Evolutionary conservation across 2,329 filamentous ascomycete species (phyloP), one percentile per base, ranked within the genome.

Genomic region (Ilyonectria sp.): DNA sequence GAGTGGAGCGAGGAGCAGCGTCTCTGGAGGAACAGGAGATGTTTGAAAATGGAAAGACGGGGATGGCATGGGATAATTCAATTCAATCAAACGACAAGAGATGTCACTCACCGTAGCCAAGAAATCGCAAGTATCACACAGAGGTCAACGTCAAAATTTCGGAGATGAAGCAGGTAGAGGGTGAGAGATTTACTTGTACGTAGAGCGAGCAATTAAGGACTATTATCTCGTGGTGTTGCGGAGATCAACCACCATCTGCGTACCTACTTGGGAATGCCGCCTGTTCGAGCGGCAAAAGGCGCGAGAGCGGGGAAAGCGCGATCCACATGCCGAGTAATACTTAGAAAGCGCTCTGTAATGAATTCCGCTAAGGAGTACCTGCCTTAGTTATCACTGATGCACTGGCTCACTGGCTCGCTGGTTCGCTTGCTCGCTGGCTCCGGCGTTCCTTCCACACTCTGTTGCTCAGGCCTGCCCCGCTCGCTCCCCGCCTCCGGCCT

Each of bases 271-370:
- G 19, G 5, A 46, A 46, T 23, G n/a, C 11, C n/a, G 29, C 31
- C 29, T 53, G 29, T 6, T 15, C 40, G 6, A n/a, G n/a, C 40
- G 40, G 4, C 15, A 17, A 43, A 43, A 43, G 15, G 31, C 15
- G 31, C 21, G 37, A 49, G 53, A 54, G 63, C 40, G 58, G 31
- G 54, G 53, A 61, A 66, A 33, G n/a, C 26, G 15, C 47, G 49
- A 40, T 52, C 46, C 44, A 49, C 23, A 17, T n/a, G 52, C 29
- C 46, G 17, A 53, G 53, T 58, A 66, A 61, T 44, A 46, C 57
- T 66, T 66, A 66, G 57, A 17, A 60, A 61, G 57, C 49, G 57
- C 63, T 65, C 50, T 17, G 63, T 65, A 56, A 65, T 50, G 33
- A 55, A 37, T 26, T 29, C 35, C 29, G 31, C 50, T 52, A 21